Base-by-base conservation (phyloP, 805 yeast species). In the Candida loeiensis region DNA sequence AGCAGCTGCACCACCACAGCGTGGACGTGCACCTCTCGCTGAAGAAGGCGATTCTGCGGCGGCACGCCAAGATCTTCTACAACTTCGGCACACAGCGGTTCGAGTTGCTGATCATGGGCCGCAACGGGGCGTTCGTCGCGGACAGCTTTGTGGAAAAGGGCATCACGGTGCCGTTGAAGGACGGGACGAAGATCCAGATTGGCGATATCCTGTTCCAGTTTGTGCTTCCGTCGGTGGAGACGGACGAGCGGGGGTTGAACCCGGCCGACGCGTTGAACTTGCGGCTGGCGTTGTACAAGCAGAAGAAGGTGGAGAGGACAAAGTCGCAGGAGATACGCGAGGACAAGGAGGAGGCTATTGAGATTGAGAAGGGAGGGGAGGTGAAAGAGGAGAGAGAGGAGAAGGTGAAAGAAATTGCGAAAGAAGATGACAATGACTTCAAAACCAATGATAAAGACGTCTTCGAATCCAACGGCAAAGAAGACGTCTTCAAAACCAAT, bases 111-210 rank as follows among this genome's bases (percentile, higher is more conserved):
- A 89, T 93, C 2, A 71, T 90, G 50, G 99, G 99, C 14, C 76
- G 96, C 51, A 93, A 93, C 59, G 99, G 99, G 27, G 97, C 97
- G 2, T 93, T 93, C 69, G 95, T 93, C 3, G 93, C 91, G 60
- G 96, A 89, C 49, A 71, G 71, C 25, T 93, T 91, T 59, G 83
- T 93, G 5, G 96, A 88, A 56, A 79, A 85, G 45, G 97, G 96
- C 6, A 80, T 86, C 26, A 93, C 99, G 0, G 89, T 93, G 6
- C 96, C 96, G 2, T 66, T 93, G 34, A 71, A 71, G 16, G 87
- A 91, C 61, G 85, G 83, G 29, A 80, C 90, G 1, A 84, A 85
- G 51, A 80, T 93, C 36, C 98, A 93, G 59, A 87, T 93, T 28
- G 98, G 97, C 11, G 95, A 88, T 53, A 86, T 91, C 13, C 83